Evolutionary conservation across 2,329 filamentous ascomycete genomes (phyloP).

Genomic region (Basipetospora chlamydospora): DNA sequence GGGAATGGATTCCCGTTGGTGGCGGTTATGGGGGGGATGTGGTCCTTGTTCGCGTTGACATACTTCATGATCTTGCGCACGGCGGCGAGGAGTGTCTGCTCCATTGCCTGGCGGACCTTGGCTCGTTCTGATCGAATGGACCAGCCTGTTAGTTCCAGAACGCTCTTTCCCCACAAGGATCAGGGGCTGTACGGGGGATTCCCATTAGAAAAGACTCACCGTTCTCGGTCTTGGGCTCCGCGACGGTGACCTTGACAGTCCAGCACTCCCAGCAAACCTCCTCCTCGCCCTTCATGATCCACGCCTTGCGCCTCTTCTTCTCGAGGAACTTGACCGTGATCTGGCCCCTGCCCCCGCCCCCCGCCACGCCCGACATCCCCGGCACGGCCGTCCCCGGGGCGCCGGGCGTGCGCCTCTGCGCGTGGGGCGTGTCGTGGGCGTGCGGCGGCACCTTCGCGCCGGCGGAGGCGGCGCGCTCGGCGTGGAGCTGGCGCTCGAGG

Average conservation of each 20-base stretch:
- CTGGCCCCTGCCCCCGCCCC: conserved; percentile 54
- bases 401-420: conserved; percentile 4
- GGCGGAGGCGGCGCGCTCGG: conserved; percentile 30
- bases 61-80: conserved; percentile 81
- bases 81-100: conserved; percentile 72
- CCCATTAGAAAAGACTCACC: conserved; percentile 49
- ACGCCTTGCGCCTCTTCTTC: conserved; percentile 70
- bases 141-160: too few relatives aligned
- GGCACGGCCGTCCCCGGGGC: conserved; percentile 4
- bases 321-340: conserved; percentile 90
- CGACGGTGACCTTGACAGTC: conserved; percentile 87
- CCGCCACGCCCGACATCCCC: conserved; percentile 7
- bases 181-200: background rate
- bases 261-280: conserved; percentile 96
- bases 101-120: conserved; percentile 83
- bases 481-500: conserved; percentile 63
- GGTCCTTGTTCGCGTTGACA: conserved; percentile 80
- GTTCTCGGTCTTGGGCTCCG: conserved; percentile 74
- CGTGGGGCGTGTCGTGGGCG: conserved; percentile 7
- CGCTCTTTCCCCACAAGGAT: too few relatives aligned
- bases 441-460: too few relatives aligned
- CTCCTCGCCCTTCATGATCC: conserved; percentile 70
- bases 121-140: conserved; percentile 54
- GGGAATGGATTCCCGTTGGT: conserved; percentile 91
- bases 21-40: conserved; percentile 93